Base-by-base conservation (phyloP, 176 grass and related monocot species). In the Neostapfia colusana region DNA sequence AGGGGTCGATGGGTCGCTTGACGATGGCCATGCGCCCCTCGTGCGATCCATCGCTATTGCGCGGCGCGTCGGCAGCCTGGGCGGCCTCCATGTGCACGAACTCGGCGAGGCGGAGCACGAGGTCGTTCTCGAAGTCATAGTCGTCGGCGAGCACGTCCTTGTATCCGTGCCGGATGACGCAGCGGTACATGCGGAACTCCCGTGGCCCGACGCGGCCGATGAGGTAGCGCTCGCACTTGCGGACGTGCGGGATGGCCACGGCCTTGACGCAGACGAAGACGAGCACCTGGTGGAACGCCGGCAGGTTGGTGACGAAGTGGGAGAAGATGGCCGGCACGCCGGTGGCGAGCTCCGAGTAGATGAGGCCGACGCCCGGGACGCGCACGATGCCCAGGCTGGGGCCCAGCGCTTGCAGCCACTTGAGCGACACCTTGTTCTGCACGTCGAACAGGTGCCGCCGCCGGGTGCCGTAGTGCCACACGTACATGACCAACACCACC, bases 231-330 rank as follows among this genome's bases (percentile, higher is more conserved):
- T 93, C 90, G 53, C 84, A 20, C 40, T 3, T 5, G 56, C 79
- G 63, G 10, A 93, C 77, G 70, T 87, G 82, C 5, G 90, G 87
- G 18, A 84, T 58, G 25, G 84, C 81, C 43, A 86, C 84, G 13
- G 87, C 62, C 81, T 93, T 93, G 69, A 93, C 75, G 51, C 90
- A 89, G 16, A 89, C 54, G 67, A 93, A 93, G 16, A 93, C 90
- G 18, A 93, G 78, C 66, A 93, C 84, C 82, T 89, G 81, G 70
- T 89, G 87, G 72, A 93, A 89, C 12, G 90, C 87, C 38, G 90
- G 90, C 3, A 93, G 81, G 68, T 93, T 93, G 62, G 90, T 93
- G 67, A 89, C 84, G 67, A 93, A 93, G 74, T 93, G 90, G 18
- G 87, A 89, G 84, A 93, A 89, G 55, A 93, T 84, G 15, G 87